phyloP scores from a whole-genome alignment of 352 stramenopile species.

The Globisporangium ultimum region DNA sequence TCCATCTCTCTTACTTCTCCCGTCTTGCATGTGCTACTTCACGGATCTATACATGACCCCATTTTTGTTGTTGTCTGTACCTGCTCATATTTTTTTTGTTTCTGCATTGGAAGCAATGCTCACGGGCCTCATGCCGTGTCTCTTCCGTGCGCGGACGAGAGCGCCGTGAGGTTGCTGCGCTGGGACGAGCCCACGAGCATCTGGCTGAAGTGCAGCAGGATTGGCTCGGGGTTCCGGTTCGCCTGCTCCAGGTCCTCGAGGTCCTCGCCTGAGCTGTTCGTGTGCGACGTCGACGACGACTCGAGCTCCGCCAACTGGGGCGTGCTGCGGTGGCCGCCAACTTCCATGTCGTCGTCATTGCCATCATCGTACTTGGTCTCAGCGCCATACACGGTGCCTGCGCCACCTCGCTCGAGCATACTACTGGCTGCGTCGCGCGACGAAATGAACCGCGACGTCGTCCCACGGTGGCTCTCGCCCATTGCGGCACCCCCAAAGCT shows the following conservation, averaged over 20 bases:
- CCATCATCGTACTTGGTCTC: slow-evolving; percentile 4
- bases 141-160: slow-evolving; percentile 10
- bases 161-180: slow-evolving; percentile 16
- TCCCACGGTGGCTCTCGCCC: not conserved
- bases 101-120: too few species aligned
- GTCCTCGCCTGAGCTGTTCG: slow-evolving; percentile 10
- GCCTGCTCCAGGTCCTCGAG: slow-evolving; percentile 38
- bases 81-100: too few species aligned
- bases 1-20: not conserved
- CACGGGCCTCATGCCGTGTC: not conserved
- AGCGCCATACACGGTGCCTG: not conserved
- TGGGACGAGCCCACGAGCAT: slow-evolving; percentile 19
- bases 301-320: slow-evolving; percentile 11
- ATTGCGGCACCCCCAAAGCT: slow-evolving; percentile 2
- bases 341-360: slow-evolving; percentile 13
- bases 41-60: too few species aligned
- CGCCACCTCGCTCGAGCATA: not conserved
- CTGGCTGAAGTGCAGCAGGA: slow-evolving; percentile 46
- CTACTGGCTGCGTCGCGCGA: not conserved
- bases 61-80: too few species aligned
- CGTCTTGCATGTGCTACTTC: not conserved
- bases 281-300: slow-evolving; percentile 28
- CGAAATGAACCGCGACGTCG: not conserved
- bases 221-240: slow-evolving; percentile 49
- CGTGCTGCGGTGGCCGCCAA: not conserved